A percentile compares a stretch with the other conserved stretches of the same genome.
Evolutionary conservation across 768 basidiomycete genomes (phyloP).

Genomic region (Roridomyces roridus): DNA sequence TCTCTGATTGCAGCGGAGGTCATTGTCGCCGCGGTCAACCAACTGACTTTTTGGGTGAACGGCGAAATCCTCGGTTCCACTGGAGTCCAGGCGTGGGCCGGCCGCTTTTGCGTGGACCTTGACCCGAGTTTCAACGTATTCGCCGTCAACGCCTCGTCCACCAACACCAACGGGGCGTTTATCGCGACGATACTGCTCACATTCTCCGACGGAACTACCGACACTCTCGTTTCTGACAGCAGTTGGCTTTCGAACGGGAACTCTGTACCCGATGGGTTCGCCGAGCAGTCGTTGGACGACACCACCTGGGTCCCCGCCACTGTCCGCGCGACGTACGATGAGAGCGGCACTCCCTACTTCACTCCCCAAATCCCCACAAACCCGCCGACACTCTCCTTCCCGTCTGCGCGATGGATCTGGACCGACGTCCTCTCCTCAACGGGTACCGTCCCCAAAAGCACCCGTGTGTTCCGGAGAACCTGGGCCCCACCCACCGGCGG

Average conservation of each 20-base stretch:
- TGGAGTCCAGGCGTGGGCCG: no score
- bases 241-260: not conserved
- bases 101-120: constrained; percentile 1
- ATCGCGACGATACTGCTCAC: constrained; percentile 11
- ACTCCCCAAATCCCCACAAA: not conserved
- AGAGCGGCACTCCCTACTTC: not conserved
- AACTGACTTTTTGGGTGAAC: not conserved
- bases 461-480: not conserved
- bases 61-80: not conserved
- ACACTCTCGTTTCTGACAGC: constrained; percentile 1
- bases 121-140: constrained; percentile 9
- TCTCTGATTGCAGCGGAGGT: constrained; percentile 2
- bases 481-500: not conserved
- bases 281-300: constrained; percentile 3
- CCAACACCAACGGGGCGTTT: not conserved
- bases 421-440: not conserved
- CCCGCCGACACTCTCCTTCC: not conserved
- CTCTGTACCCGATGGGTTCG: not conserved
- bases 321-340: not conserved
- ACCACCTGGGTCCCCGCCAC: not conserved
- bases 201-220: constrained; percentile 2
- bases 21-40: not conserved
- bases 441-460: not conserved
- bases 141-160: constrained; percentile 2
- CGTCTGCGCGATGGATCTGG: not conserved